Evolutionary conservation across 164 flowering plant genomes (phyloP), one percentile per base, ranked within the genome.

Genomic region (Chimonanthus praecox): DNA sequence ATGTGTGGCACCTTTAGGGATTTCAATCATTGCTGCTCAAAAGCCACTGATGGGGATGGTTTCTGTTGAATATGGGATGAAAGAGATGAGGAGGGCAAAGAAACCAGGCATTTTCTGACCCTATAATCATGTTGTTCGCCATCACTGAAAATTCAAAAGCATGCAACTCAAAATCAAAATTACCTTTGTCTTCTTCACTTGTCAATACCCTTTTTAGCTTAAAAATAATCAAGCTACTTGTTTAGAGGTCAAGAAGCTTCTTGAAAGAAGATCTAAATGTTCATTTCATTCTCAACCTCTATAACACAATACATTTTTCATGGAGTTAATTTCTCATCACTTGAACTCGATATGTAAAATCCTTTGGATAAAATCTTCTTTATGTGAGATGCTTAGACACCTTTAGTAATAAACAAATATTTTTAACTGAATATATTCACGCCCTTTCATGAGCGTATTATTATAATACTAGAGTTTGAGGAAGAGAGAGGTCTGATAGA

Each of bases 101-200:
- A 87, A 81, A 84, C 82, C 88, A 83, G 81, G 82, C 88, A 84
- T 68, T 79, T 76, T 82, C 80, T 73, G 50, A 71, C 75, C 49
- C 46, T 61, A 64, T 70, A 46, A 92, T 92, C 78, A 90, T 92
- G 74, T 75, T 92, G 97, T 88, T 92, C 77, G 92, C 97, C 92
- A 90, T 88, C 71, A 76, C 67, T 67, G 47, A 67, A 20, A 62
- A 20, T 62, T 68, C 43, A 3, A 49, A 49, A 33, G 73, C 43
- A 33, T 49, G 45, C 67, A 58, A 10, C 47, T 6, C 20, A 33
- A 46, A 60, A 44, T 6, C 13, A 6, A n/a, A 13, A 69, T 6
- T 49, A n/a, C 6, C 49, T 44, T 21, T 33, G 33, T 66, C 68
- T 44, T 21, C 45, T 9, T 68, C 33, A 15, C 7, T 18, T 20